Evolutionary conservation across 441 rosid genomes (phyloP).

Genomic region (Syzygium malaccense): DNA sequence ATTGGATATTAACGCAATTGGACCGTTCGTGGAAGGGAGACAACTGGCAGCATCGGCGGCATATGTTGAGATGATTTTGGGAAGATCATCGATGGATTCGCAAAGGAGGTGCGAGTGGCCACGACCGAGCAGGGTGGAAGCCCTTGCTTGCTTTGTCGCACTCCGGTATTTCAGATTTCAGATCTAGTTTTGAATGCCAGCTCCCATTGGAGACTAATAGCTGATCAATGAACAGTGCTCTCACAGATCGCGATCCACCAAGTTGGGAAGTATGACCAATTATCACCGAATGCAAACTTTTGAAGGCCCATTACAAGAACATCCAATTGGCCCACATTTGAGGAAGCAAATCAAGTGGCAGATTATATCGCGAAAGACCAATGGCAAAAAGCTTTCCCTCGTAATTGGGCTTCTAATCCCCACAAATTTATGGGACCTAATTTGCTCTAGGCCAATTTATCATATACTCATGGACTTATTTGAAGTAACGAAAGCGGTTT

Average conservation of each 20-base stretch:
- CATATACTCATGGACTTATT: neutral
- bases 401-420: neutral
- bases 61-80: neutral
- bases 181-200: neutral
- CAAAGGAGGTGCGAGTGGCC: neutral
- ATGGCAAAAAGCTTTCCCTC: rapidly evolving
- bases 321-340: neutral
- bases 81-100: neutral
- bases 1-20: neutral
- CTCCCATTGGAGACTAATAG: too few species aligned
- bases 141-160: neutral
- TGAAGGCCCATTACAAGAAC: neutral
- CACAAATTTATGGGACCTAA: neutral
- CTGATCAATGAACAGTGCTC: rapidly evolving
- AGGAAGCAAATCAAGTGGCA: rapidly evolving
- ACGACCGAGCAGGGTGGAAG: neutral
- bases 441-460: neutral
- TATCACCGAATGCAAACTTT: neutral
- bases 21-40: neutral
- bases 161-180: neutral
- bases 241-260: neutral
- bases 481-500: neutral
- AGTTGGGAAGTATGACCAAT: neutral
- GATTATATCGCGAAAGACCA: rapidly evolving
- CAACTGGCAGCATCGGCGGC: neutral